Base-by-base conservation (phyloP, 306 rosid species). In the Herpetospermum pedunculosum region DNA sequence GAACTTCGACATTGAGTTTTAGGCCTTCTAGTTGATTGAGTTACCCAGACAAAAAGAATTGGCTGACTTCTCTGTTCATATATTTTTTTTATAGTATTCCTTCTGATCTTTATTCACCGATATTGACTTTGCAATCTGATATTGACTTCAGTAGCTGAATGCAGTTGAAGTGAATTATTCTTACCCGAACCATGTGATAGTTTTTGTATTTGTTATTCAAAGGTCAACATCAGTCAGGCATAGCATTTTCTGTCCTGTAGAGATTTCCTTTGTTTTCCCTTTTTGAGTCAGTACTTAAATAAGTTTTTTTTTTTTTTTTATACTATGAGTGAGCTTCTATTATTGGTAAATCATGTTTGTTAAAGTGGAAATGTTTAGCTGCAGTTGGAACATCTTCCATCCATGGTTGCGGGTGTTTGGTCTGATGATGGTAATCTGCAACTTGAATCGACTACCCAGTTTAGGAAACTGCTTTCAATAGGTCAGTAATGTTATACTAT, bases 391-490 rank as follows among this genome's bases (percentile, higher is more conserved):
- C 88, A 87, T 81, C 86, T 95, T 32, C 99, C 99, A 1, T 53
- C 96, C 32, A 91, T 95, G 99, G 96, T 95, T 84, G 81, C 92
- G 4, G 92, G 96, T 74, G 96, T 92, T 77, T 88, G 90, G 92
- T 76, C 90, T 49, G 97, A 89, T 72, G 99, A 91, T 65, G 77
- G 83, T 55, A 75, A 34, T 57, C 48, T 85, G 81, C 99, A 95
- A 83, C 96, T 91, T 10, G 99, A 95, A 83, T 79, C 99, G 11
- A 95, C 99, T 3, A 91, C 99, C 34, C 97, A 91, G 83, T 91
- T 95, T 73, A 85, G 99, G 84, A 95, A 95, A 84, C 80, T 95
- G 84, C 96, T 95, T 76, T 91, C 99, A 4, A 95, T 95, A 68
- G 97, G 99, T 95, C 46, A 71, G 92, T 12, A 53, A 43, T 74